Conservation (phyloP, 306 rosid genomes). For the Aeschynomene evenia region DNA sequence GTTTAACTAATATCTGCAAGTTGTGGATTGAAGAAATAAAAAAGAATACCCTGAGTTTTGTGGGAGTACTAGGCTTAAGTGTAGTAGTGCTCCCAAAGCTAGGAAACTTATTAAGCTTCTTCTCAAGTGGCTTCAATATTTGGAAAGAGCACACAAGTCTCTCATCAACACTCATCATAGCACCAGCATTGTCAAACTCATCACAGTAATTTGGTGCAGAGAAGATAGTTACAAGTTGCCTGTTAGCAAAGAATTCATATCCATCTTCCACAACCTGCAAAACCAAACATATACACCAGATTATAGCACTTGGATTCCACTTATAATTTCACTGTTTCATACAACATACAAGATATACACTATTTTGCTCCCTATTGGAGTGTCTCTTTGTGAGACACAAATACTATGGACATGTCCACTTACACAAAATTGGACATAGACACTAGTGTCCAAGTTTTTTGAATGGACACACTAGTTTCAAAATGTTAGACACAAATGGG, state of each 20-base stretch:
- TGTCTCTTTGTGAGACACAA: no score
- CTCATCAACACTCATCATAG: constrained; percentile 84
- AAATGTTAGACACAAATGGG: no score
- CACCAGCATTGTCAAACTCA: constrained; percentile 89
- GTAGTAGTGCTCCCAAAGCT: constrained; percentile 47
- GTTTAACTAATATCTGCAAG: background rate
- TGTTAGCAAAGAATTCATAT: constrained; percentile 81
- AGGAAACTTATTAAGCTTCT: constrained; percentile 54
- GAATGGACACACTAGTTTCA: no score
- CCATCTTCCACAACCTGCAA: constrained; percentile 91
- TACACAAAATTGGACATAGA: no score
- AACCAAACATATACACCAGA: constrained; percentile 4
- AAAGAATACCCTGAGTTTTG: constrained; percentile 54
- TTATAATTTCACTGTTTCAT: background rate
- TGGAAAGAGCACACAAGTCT: constrained; percentile 79
- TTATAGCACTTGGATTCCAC: constrained; percentile 15
- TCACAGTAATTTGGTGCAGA: constrained; percentile 96
- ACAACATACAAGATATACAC: no score
- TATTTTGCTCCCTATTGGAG: no score
- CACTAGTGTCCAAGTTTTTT: no score
- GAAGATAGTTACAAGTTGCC: constrained; percentile 78
- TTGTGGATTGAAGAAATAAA: constrained; percentile 20
- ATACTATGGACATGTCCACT: no score
- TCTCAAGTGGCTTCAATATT: constrained; percentile 66
- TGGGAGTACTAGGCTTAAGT: constrained; percentile 32